A percentile compares a stretch with the other conserved stretches of the same genome.
Evolutionary conservation across 495 filamentous ascomycete genomes (phyloP).

Genomic region (Friedmanniomyces simplex): DNA sequence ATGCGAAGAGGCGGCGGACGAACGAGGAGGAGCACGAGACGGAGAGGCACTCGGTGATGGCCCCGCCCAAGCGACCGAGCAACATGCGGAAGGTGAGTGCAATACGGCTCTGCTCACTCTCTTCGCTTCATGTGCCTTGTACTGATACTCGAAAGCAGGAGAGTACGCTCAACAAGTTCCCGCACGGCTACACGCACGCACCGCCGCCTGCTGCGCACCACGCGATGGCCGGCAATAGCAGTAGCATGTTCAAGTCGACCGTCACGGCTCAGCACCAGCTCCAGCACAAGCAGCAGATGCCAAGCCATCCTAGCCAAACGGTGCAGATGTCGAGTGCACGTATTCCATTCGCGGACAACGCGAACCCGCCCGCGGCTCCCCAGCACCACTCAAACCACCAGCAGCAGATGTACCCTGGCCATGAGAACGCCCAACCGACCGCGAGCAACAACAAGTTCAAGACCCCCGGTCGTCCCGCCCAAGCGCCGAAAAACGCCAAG

Average conservation of each 20-base stretch:
- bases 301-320: constrained; percentile 62
- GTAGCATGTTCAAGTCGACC: constrained; percentile 34
- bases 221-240: constrained; percentile 22
- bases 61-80: constrained; percentile 73
- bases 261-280: constrained; percentile 37
- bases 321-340: constrained; percentile 73
- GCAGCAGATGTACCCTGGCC: constrained; percentile 11
- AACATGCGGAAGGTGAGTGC: constrained; percentile 60
- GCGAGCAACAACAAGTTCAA: constrained; percentile 43
- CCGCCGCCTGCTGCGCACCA: constrained; percentile 41
- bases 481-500: constrained; percentile 40
- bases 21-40: constrained; percentile 41
- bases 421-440: constrained; percentile 39
- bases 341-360: constrained; percentile 68
- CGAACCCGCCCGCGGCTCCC: constrained; percentile 24
- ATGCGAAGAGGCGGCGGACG: constrained; percentile 50
- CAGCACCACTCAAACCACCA: constrained; percentile 6
- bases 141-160: constrained; percentile 36
- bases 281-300: constrained; percentile 42
- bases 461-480: constrained; percentile 40
- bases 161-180: constrained; percentile 45
- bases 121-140: not conserved
- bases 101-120: not conserved
- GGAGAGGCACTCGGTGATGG: constrained; percentile 48
- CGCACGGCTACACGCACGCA: constrained; percentile 50